Conservation (phyloP, 108 stramenopile species). For the Pseudonitzschia multiseries region DNA sequence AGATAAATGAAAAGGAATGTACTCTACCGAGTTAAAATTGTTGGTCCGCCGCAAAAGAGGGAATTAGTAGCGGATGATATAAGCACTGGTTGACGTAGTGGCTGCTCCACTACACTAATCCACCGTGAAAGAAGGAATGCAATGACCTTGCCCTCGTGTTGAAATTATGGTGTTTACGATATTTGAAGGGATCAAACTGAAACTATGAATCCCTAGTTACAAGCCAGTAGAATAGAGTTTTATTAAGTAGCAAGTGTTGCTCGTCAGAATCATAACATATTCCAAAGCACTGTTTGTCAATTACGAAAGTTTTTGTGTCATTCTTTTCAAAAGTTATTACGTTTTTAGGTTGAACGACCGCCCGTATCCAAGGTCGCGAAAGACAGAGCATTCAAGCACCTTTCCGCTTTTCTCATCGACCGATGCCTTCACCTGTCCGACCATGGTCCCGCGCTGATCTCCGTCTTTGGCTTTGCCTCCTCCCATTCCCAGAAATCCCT, state of each 20-base stretch:
- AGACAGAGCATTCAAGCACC: slow-evolving; percentile 63
- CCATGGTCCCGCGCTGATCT: slow-evolving; percentile 76
- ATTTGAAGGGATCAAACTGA: no score
- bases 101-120: no score
- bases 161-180: no score
- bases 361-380: slow-evolving; percentile 89
- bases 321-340: slow-evolving; percentile 25
- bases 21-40: no score
- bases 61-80: no score
- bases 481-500: slow-evolving; percentile 73
- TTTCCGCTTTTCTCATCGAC: slow-evolving; percentile 67
- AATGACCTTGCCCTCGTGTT: no score
- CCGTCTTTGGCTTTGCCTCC: slow-evolving; percentile 60
- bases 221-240: background rate
- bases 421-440: slow-evolving; percentile 85
- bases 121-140: no score
- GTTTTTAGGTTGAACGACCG: slow-evolving; percentile 71
- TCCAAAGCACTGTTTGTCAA: background rate
- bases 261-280: background rate
- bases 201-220: background rate
- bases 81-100: no score
- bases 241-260: background rate
- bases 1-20: no score
- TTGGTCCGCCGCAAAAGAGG: no score
- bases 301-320: no score